phyloP scores from a whole-genome alignment of 495 filamentous ascomycete genomes.

The Sabuloglossum arenarium region DNA sequence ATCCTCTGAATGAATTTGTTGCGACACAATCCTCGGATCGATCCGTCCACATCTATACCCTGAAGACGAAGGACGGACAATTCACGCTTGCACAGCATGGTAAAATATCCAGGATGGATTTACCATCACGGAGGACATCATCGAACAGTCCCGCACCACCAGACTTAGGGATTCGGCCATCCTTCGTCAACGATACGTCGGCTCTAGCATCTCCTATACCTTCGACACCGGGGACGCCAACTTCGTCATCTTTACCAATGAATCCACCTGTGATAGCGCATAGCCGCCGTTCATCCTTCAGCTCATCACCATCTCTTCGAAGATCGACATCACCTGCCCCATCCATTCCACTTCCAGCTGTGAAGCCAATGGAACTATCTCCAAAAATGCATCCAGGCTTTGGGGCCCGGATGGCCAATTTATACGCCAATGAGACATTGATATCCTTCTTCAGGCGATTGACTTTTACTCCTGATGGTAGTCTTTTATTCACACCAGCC shows the following conservation, averaged over 20 bases:
- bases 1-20: constrained; percentile 93
- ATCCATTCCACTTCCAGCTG: constrained; percentile 81
- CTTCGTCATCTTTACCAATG: constrained; percentile 79
- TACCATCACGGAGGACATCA: constrained; percentile 73
- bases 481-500: constrained; percentile 84
- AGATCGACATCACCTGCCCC: constrained; percentile 90
- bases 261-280: constrained; percentile 86
- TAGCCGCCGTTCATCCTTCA: constrained; percentile 86
- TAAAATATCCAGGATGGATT: constrained; percentile 68
- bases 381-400: constrained; percentile 48
- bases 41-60: constrained; percentile 88
- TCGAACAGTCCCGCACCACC: constrained; percentile 86
- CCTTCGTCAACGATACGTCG: constrained; percentile 34
- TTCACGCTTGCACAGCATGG: constrained; percentile 67
- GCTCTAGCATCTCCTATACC: constrained; percentile 58
- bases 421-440: constrained; percentile 94
- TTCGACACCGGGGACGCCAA: constrained; percentile 89
- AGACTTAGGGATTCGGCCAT: constrained; percentile 39
- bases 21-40: constrained; percentile 96
- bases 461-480: constrained; percentile 89
- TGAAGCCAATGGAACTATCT: constrained; percentile 84
- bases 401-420: constrained; percentile 61
- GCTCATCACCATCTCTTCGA: constrained; percentile 64
- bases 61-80: constrained; percentile 92
- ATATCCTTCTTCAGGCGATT: constrained; percentile 93